phyloP scores from a whole-genome alignment of 1,284 basidiomycete species.

The Trichosporon sp. region DNA sequence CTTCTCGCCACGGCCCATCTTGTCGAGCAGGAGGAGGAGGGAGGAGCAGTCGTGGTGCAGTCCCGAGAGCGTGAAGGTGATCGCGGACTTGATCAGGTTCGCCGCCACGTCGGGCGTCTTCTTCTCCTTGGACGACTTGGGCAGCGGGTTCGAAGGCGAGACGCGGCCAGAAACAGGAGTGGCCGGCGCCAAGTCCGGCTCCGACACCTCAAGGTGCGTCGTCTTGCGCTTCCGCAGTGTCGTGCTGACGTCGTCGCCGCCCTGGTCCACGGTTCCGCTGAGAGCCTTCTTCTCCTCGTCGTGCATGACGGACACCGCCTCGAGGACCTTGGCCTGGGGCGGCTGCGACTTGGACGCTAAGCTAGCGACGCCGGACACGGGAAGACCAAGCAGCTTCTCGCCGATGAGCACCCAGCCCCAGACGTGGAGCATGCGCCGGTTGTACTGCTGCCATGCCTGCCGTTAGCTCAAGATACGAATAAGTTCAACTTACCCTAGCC shows the following conservation, averaged over 20 bases:
- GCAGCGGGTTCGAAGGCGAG: slow-evolving; percentile 4
- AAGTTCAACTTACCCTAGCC: slow-evolving; percentile 41
- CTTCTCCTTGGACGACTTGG: background rate
- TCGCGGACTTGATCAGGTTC: slow-evolving; percentile 48
- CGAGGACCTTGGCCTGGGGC: slow-evolving; percentile 7
- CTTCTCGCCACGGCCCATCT: slow-evolving; percentile 25
- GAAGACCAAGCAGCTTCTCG: slow-evolving; percentile 47
- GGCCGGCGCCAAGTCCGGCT: background rate
- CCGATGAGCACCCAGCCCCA: slow-evolving; percentile 49
- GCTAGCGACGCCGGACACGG: slow-evolving; percentile 38
- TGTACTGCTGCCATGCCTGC: slow-evolving; percentile 52
- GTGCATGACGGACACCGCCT: slow-evolving; percentile 9
- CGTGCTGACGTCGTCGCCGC: background rate
- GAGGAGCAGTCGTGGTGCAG: slow-evolving; percentile 45
- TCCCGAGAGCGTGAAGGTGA: slow-evolving; percentile 49
- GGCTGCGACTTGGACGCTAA: slow-evolving; percentile 8
- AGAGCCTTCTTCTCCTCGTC: background rate
- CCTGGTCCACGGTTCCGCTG: background rate
- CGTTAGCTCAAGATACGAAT: slow-evolving; percentile 11
- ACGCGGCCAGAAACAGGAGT: background rate
- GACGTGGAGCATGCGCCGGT: slow-evolving; percentile 43
- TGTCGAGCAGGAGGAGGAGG: slow-evolving; percentile 36
- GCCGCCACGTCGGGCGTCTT: slow-evolving; percentile 25
- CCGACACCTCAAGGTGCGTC: background rate
- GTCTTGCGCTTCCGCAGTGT: background rate